Evolutionary conservation across 1,284 basidiomycete genomes (phyloP).

Genomic region (Ganoderma multipileum): DNA sequence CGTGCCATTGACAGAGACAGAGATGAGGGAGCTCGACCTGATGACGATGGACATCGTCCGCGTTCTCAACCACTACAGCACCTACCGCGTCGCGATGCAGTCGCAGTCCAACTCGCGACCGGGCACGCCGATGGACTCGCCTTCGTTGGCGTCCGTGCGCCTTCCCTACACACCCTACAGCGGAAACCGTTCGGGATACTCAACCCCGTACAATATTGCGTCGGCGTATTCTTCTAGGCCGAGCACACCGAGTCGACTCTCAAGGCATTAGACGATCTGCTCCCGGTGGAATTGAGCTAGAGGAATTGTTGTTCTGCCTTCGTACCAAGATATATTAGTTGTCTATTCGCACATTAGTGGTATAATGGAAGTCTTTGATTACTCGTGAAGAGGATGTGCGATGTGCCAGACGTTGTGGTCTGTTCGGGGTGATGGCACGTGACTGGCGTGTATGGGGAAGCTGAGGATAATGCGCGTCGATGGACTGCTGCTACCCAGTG

Average conservation of each 20-base stretch:
- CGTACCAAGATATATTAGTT: slow-evolving; percentile 22
- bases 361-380: slow-evolving; percentile 19
- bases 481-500: background rate
- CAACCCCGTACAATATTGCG: slow-evolving; percentile 56
- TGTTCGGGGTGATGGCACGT: background rate
- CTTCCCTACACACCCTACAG: slow-evolving; percentile 38
- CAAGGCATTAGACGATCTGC: slow-evolving; percentile 19
- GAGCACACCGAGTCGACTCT: slow-evolving; percentile 65
- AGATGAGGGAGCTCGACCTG: slow-evolving; percentile 77
- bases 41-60: slow-evolving; percentile 78
- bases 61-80: slow-evolving; percentile 71
- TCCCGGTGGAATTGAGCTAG: slow-evolving; percentile 2
- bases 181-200: slow-evolving; percentile 41
- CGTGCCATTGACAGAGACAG: slow-evolving; percentile 63
- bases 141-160: slow-evolving; percentile 42
- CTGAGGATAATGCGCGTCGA: background rate
- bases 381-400: background rate
- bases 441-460: background rate
- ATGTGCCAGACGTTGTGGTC: background rate
- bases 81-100: slow-evolving; percentile 61
- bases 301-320: slow-evolving; percentile 13
- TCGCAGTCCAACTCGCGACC: slow-evolving; percentile 69
- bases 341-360: slow-evolving; percentile 16
- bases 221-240: slow-evolving; percentile 66
- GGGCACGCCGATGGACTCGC: slow-evolving; percentile 64